Evolutionary conservation across 2,329 filamentous ascomycete genomes (phyloP), one percentile per base, ranked within the genome.

Genomic region (Dactylellina cionopaga): DNA sequence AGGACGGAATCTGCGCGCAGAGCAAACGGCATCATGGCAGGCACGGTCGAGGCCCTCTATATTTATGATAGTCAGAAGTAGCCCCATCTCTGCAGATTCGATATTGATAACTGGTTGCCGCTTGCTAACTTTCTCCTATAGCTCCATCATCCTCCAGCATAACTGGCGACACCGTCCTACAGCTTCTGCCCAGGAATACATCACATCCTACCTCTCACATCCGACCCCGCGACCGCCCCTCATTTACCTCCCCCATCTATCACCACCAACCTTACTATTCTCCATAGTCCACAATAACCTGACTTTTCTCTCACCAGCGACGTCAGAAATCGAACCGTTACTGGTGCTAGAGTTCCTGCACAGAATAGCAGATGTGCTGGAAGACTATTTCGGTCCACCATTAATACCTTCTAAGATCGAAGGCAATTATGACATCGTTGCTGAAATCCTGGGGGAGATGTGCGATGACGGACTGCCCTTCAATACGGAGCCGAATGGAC

Each of bases 31-130:
- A 88, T 81, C 80, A 94, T 93, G 90, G 91, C 87, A 83, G 88
- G 92, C 83, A 88, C 91, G 79, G 91, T 99, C 79, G 94, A 98
- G 84, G 95, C 94, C 80, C 85, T 99, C 79, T 94, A 98, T 84
- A 92, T 99, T 80, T 97, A 91, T 81, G 93, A 98, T 86, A 93
- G 97, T 84, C 88, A 93, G 82, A 92, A 93, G 93, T 96, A 83
- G 79, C 66, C 66, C 58, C 44, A 86, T 76, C 60, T 72, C 66
- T 41, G 37, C 47, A 37, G 78, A 55, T 29, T 41, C 63, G 66
- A 75, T 72, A 37, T 43, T 15, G 19, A 31, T 22, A 72, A 65
- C 59, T 3, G 10, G 39, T 19, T 17, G n/a, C 5, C 25, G 11
- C 11, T 39, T 33, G 41, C 52, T 66, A 55, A 60, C 60, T 13